Evolutionary conservation across 768 basidiomycete genomes (phyloP).

Genomic region (Punctularia strigosozonata): DNA sequence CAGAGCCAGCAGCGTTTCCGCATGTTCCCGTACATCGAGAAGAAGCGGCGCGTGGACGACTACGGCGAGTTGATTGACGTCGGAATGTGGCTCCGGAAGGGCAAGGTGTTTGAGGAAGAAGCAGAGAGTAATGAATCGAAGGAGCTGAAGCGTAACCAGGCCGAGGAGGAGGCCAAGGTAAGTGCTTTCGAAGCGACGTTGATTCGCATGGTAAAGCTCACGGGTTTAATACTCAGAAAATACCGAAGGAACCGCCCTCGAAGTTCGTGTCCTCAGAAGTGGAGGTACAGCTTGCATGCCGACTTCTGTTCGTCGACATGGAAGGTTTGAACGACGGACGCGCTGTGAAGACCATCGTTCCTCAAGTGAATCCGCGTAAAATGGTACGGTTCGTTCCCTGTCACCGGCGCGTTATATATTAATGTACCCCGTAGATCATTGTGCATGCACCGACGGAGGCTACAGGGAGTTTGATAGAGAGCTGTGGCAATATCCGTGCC

Average conservation of each 20-base stretch:
- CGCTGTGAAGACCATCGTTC: constrained; percentile 92
- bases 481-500: constrained; percentile 70
- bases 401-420: too few relatives aligned
- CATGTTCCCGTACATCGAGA: constrained; percentile 97
- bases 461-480: constrained; percentile 63
- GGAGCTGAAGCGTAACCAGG: constrained; percentile 55
- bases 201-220: constrained; percentile 5
- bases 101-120: constrained; percentile 84
- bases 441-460: constrained; percentile 66
- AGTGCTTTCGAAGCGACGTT: constrained; percentile 5
- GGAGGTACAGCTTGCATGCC: constrained; percentile 75
- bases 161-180: constrained; percentile 79
- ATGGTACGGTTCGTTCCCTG: constrained; percentile 42
- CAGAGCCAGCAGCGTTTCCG: constrained; percentile 77
- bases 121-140: constrained; percentile 73
- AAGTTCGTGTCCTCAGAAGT: constrained; percentile 75
- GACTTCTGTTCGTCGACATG: constrained; percentile 87
- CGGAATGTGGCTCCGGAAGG: constrained; percentile 89
- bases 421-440: constrained; percentile 49
- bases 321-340: constrained; percentile 96
- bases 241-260: constrained; percentile 75
- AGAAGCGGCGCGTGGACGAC: constrained; percentile 84
- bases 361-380: constrained; percentile 92
- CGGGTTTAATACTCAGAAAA: constrained; percentile 37
- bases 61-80: constrained; percentile 95